Evolutionary conservation across 2,329 filamentous ascomycete species (phyloP).

Genomic region (Fusarium gaditjirri): DNA sequence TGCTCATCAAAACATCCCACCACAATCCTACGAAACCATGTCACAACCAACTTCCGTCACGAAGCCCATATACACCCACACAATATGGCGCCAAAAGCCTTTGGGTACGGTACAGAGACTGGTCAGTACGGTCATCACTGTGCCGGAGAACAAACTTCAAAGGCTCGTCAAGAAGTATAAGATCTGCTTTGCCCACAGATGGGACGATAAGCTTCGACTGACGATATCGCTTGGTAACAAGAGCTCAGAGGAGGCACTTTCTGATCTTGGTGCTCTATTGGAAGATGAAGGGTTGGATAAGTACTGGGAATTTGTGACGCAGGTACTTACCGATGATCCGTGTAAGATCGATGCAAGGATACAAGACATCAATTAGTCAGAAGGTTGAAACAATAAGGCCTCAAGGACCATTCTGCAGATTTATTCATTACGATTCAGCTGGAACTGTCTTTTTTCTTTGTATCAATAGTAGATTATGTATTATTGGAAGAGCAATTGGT

Average conservation of each 20-base stretch:
- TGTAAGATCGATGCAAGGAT: fast-evolving
- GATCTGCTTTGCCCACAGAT: neutral
- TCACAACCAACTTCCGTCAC: neutral
- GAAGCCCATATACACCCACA: neutral
- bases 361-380: no score
- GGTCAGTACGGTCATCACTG: fast-evolving
- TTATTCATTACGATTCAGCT: no score
- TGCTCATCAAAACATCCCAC: no score
- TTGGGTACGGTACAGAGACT: fast-evolving
- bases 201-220: neutral
- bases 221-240: fast-evolving
- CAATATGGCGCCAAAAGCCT: neutral
- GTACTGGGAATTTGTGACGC: neutral
- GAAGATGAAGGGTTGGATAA: fast-evolving
- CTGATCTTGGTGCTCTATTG: neutral
- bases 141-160: fast-evolving
- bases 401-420: no score
- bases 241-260: neutral
- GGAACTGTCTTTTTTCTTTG: no score
- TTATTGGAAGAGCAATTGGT: no score
- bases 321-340: neutral
- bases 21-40: neutral
- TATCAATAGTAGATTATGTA: no score
- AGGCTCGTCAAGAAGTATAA: neutral
- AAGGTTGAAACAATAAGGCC: fast-evolving